Conservation (phyloP, 2,329 filamentous ascomycete species). For the Tolypocladium tropicale region DNA sequence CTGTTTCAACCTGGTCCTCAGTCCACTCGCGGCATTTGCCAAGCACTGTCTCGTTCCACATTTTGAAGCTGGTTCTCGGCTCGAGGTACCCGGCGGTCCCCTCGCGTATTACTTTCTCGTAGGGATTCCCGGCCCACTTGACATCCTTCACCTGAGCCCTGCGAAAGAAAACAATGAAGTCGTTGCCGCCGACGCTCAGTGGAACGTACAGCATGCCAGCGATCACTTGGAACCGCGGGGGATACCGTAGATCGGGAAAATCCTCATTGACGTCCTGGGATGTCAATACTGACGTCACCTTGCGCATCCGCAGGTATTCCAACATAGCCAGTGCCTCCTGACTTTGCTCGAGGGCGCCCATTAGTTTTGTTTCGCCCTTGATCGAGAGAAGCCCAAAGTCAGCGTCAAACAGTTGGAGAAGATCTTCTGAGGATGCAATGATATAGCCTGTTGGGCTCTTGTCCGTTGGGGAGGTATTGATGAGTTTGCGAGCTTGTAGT, state of each 20-base stretch:
- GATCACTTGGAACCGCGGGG: slow-evolving; percentile 67
- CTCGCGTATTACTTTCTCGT: slow-evolving; percentile 65
- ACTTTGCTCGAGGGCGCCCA: slow-evolving; percentile 63
- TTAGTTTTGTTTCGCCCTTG: slow-evolving; percentile 75
- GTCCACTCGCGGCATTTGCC: slow-evolving; percentile 82
- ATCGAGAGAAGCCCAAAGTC: slow-evolving; percentile 83
- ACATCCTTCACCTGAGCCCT: slow-evolving; percentile 64
- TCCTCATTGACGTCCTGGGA: slow-evolving; percentile 67
- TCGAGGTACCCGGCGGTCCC: slow-evolving; percentile 67
- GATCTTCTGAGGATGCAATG: slow-evolving; percentile 76
- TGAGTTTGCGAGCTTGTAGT: slow-evolving; percentile 76
- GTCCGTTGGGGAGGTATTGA: slow-evolving; percentile 73
- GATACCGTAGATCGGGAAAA: slow-evolving; percentile 72
- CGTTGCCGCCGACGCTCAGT: slow-evolving; percentile 60
- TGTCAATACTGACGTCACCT: slow-evolving; percentile 62
- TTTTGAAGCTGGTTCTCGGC: slow-evolving; percentile 68
- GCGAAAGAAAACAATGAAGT: slow-evolving; percentile 91
- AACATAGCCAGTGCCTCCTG: slow-evolving; percentile 78
- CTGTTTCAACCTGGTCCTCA: slow-evolving; percentile 81
- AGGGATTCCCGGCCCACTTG: slow-evolving; percentile 80
- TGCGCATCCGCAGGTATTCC: slow-evolving; percentile 72
- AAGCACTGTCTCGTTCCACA: slow-evolving; percentile 70
- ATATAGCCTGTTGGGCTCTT: slow-evolving; percentile 84
- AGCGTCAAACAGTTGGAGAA: slow-evolving; percentile 74
- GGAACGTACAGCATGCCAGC: slow-evolving; percentile 77